Evolutionary conservation across 2,329 filamentous ascomycete genomes (phyloP).

Genomic region (Aspergillus eucalypticola): DNA sequence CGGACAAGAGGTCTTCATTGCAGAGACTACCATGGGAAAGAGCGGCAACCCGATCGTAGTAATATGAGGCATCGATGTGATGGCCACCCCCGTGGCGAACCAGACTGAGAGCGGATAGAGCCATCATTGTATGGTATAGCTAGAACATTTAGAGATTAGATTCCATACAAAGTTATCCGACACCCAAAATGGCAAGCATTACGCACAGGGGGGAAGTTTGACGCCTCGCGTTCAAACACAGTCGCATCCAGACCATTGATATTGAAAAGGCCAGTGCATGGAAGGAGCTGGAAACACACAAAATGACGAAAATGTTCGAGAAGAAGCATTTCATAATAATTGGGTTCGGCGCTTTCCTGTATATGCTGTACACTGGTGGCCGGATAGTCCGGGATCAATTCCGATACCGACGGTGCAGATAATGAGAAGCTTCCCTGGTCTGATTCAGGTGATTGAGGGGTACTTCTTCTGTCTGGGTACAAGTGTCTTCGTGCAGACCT

Average conservation of each 20-base stretch:
- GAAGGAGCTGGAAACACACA: conserved; percentile 45
- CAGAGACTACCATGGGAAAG: conserved; percentile 48
- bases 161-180: not conserved
- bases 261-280: conserved; percentile 22
- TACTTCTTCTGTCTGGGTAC: conserved; percentile 31
- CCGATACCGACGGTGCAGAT: conserved; percentile 25
- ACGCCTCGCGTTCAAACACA: conserved; percentile 51
- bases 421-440: conserved; percentile 31
- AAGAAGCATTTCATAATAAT: conserved; percentile 35
- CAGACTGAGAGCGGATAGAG: conserved; percentile 57
- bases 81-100: conserved; percentile 48
- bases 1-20: conserved; percentile 54
- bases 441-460: conserved; percentile 38
- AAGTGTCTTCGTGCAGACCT: conserved; percentile 46
- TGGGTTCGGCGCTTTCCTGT: conserved; percentile 24
- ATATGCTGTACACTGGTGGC: conserved; percentile 25
- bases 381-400: not conserved
- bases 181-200: conserved; percentile 12
- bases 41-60: conserved; percentile 57
- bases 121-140: conserved; percentile 61
- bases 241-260: conserved; percentile 38
- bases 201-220: conserved; percentile 54
- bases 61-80: conserved; percentile 53
- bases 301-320: conserved; percentile 44
- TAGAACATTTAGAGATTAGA: conserved; percentile 26